A percentile compares a stretch with the other conserved stretches of the same genome.
phyloP scores from a whole-genome alignment of 352 stramenopile species.

The Pythium angustatum region DNA sequence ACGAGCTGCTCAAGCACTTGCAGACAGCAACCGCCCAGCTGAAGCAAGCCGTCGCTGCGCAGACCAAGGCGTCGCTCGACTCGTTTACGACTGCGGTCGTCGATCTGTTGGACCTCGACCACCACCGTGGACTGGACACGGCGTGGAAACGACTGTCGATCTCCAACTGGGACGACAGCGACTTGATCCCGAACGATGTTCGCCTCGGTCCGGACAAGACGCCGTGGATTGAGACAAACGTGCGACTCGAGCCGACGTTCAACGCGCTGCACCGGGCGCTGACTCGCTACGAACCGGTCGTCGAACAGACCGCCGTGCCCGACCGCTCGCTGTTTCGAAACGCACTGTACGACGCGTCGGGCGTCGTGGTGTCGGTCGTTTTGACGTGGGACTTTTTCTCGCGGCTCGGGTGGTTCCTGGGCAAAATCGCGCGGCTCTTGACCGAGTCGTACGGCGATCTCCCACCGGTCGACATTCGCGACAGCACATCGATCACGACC shows the following conservation, averaged over 20 bases:
- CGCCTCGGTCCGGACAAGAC: not conserved
- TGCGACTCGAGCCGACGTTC: not conserved
- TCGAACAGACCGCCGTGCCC: not conserved
- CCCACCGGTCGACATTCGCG: slow-evolving; percentile 56
- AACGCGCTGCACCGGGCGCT: slow-evolving; percentile 1
- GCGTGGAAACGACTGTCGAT: not conserved
- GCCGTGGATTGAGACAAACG: slow-evolving; percentile 1
- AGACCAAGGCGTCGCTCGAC: slow-evolving; percentile 3
- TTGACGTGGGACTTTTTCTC: slow-evolving; percentile 25
- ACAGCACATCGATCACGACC: slow-evolving; percentile 40
- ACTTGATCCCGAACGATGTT: not conserved
- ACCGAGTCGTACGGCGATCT: slow-evolving; percentile 67
- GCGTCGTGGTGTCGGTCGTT: slow-evolving; percentile 7
- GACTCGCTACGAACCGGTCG: not conserved
- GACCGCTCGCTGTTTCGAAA: slow-evolving; percentile 9
- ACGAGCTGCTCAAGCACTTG: not conserved
- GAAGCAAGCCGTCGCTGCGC: not conserved
- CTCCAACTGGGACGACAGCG: not conserved
- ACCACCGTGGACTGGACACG: not conserved
- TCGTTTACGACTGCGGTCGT: not conserved
- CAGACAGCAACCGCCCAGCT: not conserved
- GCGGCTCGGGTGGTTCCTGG: slow-evolving; percentile 20
- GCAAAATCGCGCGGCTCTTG: slow-evolving; percentile 37
- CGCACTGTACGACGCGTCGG: slow-evolving; percentile 21
- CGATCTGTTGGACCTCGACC: not conserved